Evolutionary conservation across 805 yeast species (phyloP).

Genomic region (Kazachstania africana): DNA sequence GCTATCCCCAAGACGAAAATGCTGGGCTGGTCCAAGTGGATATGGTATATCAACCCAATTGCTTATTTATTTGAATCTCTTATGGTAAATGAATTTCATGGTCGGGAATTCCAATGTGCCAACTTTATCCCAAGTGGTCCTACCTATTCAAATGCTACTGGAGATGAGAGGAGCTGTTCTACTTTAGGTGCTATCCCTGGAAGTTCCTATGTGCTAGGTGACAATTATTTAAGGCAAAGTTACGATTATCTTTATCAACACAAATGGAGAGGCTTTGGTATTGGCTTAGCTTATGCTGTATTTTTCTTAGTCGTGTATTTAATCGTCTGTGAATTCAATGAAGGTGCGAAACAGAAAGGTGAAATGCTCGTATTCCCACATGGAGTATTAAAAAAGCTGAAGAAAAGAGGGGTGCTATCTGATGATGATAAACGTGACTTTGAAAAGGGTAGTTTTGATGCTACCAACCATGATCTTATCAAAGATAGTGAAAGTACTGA

Average conservation of each 20-base stretch:
- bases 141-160: conserved; percentile 27
- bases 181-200: conserved; percentile 50
- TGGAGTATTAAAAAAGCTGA: conserved; percentile 35
- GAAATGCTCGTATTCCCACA: conserved; percentile 53
- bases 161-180: conserved; percentile 37
- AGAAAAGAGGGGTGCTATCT: conserved; percentile 27
- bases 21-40: conserved; percentile 59
- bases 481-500: conserved; percentile 10
- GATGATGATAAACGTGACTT: too few species aligned
- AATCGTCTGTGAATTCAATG: conserved; percentile 42
- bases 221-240: conserved; percentile 32
- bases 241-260: conserved; percentile 36
- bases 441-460: too few species aligned
- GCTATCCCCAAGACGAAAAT: conserved; percentile 44
- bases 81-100: conserved; percentile 46
- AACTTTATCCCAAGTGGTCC: conserved; percentile 37
- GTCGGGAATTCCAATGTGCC: conserved; percentile 35
- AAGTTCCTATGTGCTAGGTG: conserved; percentile 37
- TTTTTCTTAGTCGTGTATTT: conserved; percentile 46
- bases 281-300: conserved; percentile 41
- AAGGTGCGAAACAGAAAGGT: conserved; percentile 59
- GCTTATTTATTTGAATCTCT: conserved; percentile 47
- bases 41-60: conserved; percentile 47
- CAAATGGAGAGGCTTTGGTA: conserved; percentile 58
- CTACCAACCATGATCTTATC: neutral